Evolutionary conservation across 2,329 filamentous ascomycete genomes (phyloP).

Genomic region (Coniochaeta ligniaria): DNA sequence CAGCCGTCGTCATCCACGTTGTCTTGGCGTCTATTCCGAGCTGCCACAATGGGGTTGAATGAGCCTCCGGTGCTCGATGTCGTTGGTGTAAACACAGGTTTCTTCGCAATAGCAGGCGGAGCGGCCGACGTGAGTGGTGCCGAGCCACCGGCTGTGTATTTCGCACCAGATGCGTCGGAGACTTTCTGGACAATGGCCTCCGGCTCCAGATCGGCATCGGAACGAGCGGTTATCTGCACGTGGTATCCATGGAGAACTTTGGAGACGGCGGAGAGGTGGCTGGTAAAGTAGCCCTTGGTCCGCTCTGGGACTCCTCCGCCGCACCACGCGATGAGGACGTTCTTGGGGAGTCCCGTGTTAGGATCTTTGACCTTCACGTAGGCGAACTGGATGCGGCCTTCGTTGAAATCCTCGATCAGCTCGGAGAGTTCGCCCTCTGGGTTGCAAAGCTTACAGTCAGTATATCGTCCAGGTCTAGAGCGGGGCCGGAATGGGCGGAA

Average conservation of each 20-base stretch:
- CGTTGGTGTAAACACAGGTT: slow-evolving; percentile 87
- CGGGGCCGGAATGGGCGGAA: slow-evolving; percentile 1
- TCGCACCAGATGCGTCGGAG: slow-evolving; percentile 86
- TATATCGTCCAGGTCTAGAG: neutral
- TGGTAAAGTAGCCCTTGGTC: slow-evolving; percentile 98
- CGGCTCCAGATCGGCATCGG: slow-evolving; percentile 79
- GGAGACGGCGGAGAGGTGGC: slow-evolving; percentile 80
- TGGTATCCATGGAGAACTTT: slow-evolving; percentile 96
- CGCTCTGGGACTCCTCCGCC: slow-evolving; percentile 96
- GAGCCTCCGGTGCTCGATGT: slow-evolving; percentile 34
- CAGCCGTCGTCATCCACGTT: slow-evolving; percentile 80
- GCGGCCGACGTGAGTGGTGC: slow-evolving; percentile 41
- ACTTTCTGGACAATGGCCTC: slow-evolving; percentile 90
- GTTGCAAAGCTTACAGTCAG: slow-evolving; percentile 7
- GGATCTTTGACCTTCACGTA: slow-evolving; percentile 96
- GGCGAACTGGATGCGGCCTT: slow-evolving; percentile 93
- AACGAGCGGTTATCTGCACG: slow-evolving; percentile 92
- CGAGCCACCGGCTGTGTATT: slow-evolving; percentile 71
- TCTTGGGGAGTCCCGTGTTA: slow-evolving; percentile 83
- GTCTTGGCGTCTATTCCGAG: slow-evolving; percentile 52
- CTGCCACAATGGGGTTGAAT: slow-evolving; percentile 63
- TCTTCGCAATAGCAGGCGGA: slow-evolving; percentile 71
- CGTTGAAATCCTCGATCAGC: slow-evolving; percentile 91
- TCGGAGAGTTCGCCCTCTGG: slow-evolving; percentile 85
- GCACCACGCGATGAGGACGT: slow-evolving; percentile 91